Evolutionary conservation across 2,329 filamentous ascomycete genomes (phyloP).

Genomic region (Alternaria ethzedia): DNA sequence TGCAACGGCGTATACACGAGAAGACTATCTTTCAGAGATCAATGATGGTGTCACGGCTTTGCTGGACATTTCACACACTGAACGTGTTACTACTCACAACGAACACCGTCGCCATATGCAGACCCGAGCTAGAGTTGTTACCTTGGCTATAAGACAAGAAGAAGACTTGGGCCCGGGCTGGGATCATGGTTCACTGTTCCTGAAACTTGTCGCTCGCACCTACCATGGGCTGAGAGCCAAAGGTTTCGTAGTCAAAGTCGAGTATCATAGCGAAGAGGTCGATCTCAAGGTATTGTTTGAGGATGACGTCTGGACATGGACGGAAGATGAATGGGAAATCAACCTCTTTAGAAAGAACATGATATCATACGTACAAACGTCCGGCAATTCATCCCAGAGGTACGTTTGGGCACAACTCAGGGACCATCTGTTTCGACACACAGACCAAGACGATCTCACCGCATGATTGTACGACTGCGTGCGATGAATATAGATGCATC

Average conservation of each 20-base stretch:
- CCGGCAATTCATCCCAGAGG: background rate
- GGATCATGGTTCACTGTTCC: background rate
- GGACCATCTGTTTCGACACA: background rate
- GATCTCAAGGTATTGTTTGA: slow-evolving; percentile 3
- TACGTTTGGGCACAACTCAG: slow-evolving; percentile 1
- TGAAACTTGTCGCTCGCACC: slow-evolving; percentile 2
- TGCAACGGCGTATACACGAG: background rate
- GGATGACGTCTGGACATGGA: slow-evolving; percentile 10
- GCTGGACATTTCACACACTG: background rate
- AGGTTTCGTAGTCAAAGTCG: slow-evolving; percentile 6
- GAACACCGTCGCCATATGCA: background rate
- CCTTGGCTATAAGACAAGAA: slow-evolving; percentile 8
- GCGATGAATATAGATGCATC: too few species aligned
- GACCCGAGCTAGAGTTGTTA: background rate
- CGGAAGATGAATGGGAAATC: slow-evolving; percentile 1
- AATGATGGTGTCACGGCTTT: background rate
- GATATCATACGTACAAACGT: background rate
- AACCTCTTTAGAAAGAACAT: slow-evolving; percentile 4
- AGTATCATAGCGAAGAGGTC: slow-evolving; percentile 6
- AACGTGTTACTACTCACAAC: slow-evolving; percentile 2
- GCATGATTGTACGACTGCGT: background rate
- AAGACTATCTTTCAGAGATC: background rate
- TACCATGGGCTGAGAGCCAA: slow-evolving; percentile 4
- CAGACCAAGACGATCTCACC: background rate
- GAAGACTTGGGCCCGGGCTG: background rate